phyloP scores from a whole-genome alignment of 2,329 filamentous ascomycete genomes.

The Colletotrichum brevisporum region DNA sequence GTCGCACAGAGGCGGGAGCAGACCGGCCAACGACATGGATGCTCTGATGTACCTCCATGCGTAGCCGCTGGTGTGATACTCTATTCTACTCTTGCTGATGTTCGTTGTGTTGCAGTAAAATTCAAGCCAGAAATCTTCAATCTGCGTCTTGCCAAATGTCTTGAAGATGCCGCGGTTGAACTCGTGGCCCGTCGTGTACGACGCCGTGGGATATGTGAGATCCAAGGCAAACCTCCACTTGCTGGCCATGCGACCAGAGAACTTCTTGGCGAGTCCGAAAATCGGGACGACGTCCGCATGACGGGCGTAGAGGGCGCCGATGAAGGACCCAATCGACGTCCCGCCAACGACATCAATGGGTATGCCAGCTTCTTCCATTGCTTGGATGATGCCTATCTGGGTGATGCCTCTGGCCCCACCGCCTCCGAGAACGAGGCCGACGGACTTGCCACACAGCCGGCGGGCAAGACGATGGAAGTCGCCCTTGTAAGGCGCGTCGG shows the following conservation, averaged over 20 bases:
- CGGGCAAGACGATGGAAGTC: slow-evolving; percentile 96
- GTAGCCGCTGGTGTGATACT: slow-evolving; percentile 96
- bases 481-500: slow-evolving; percentile 93
- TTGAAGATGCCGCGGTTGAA: slow-evolving; percentile 99
- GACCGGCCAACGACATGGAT: slow-evolving; percentile 94
- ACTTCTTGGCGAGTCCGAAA: slow-evolving; percentile 97
- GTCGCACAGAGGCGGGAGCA: slow-evolving; percentile 94
- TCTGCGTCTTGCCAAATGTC: slow-evolving; percentile 95
- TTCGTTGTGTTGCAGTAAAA: slow-evolving; percentile 99
- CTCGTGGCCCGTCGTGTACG: slow-evolving; percentile 98
- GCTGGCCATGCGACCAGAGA: slow-evolving; percentile 97
- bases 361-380: slow-evolving; percentile 95
- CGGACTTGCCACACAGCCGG: slow-evolving; percentile 91
- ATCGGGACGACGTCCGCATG: slow-evolving; percentile 98
- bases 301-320: slow-evolving; percentile 93
- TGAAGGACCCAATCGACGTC: slow-evolving; percentile 96
- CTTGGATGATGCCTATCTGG: slow-evolving; percentile 93
- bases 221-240: slow-evolving; percentile 99
- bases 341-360: slow-evolving; percentile 96
- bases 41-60: slow-evolving; percentile 97
- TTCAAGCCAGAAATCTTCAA: slow-evolving; percentile 99
- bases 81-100: slow-evolving; percentile 91
- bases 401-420: slow-evolving; percentile 93
- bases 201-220: slow-evolving; percentile 94
- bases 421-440: slow-evolving; percentile 93